phyloP scores from a whole-genome alignment of 257 asterid species.

The Capsicum pubescens region DNA sequence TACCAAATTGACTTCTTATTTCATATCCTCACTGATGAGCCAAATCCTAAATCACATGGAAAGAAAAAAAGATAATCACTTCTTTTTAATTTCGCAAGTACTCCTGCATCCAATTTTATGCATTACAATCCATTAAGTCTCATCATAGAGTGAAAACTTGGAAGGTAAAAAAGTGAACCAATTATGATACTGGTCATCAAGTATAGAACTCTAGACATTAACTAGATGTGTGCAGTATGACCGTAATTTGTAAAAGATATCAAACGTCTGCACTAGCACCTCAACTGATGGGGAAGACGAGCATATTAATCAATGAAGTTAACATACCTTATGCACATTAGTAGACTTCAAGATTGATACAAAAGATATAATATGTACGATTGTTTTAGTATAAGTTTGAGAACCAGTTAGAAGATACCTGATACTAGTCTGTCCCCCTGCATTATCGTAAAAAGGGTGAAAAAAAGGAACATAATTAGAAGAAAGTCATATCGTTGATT shows the following conservation, averaged over 20 bases:
- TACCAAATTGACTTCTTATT: conserved; percentile 11
- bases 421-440: conserved; percentile 99
- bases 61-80: not conserved
- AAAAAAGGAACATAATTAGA: not conserved
- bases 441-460: conserved; percentile 35
- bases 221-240: conserved; percentile 11
- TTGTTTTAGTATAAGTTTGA: not conserved
- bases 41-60: conserved; percentile 15
- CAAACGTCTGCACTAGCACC: not conserved
- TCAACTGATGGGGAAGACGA: conserved; percentile 1
- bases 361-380: not conserved
- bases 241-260: not conserved
- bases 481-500: not conserved
- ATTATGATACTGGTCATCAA: conserved; percentile 19
- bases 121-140: not conserved
- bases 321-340: conserved; percentile 9
- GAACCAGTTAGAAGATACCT: conserved; percentile 56
- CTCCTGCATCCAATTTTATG: not conserved
- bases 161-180: conserved; percentile 13
- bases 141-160: conserved; percentile 6
- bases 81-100: not conserved
- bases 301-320: not conserved
- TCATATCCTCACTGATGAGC: not conserved
- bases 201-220: not conserved
- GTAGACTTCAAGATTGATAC: conserved; percentile 19